Base-by-base conservation (phyloP, 2,329 filamentous ascomycete genomes). In the Venturia carpophila region DNA sequence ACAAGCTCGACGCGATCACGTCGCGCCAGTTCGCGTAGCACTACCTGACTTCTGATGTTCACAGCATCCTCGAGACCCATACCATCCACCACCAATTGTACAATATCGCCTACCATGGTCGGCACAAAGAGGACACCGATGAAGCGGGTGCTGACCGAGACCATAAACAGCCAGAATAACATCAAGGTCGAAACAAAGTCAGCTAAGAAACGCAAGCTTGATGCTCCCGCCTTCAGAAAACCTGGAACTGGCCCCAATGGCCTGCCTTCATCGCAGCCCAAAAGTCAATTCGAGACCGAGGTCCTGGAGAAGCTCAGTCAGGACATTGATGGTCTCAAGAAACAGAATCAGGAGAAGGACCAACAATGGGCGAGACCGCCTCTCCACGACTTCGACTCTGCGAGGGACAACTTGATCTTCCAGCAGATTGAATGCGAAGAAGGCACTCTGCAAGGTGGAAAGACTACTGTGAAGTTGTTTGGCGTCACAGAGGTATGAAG, bases 381-480 rank as follows among this genome's bases (percentile, higher is more conserved):
- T 39, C 74, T 91, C 39, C 52, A 79, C 27, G 79, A 82, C 69
- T 89, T 89, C 71, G 79, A 88, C 67, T 82, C 87, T 10, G 74
- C 83, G 63, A 85, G 78, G 43, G 86, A 94, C 68, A 87, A 79
- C 69, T 80, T 99, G n/a, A 86, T 84, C 69, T 97, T 99, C 73
- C 94, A 99, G 78, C 89, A 95, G 72, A 99, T 99, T 70, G 95
- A 99, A 72, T 89, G 87, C 0, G 92, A 97, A 73, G 93, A 99
- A 75, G 93, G 94, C 24, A 89, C 86, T 3, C 76, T 97, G 1
- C 80, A 88, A 73, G 90, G 90, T 61, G 91, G 90, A 24, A 87
- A 82, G 72, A 81, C 90, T 0, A 88, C 91, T 0, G 85, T 99
- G 66, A 95, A 94, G 79, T 83, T 99, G 24, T 99, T 97, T 77